These are phyloP conservation scores for Chrysanthemum seticuspe DNA, from an alignment of 129 eudicot genomes.

Conservation along the genomic window DNA sequence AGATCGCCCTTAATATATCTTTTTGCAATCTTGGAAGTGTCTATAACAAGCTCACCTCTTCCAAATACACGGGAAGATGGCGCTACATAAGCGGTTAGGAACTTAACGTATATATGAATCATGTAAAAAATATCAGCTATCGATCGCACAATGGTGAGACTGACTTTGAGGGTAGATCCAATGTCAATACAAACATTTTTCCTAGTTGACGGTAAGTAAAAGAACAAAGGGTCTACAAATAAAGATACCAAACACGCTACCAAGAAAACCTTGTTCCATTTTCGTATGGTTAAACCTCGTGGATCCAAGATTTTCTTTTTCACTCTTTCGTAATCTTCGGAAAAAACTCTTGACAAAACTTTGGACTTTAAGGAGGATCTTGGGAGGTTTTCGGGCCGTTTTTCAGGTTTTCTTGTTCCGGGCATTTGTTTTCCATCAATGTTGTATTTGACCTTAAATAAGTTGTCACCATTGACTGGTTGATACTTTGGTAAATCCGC, in stretches of 20 bases:
- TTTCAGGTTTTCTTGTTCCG: conserved; percentile 41
- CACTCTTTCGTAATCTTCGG: conserved; percentile 85
- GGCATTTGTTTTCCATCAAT: conserved; percentile 52
- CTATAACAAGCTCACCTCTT: conserved; percentile 93
- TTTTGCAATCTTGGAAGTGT: conserved; percentile 59
- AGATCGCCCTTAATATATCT: conserved; percentile 52
- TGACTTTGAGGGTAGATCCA: conserved; percentile 57
- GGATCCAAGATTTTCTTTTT: conserved; percentile 84
- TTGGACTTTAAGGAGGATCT: conserved; percentile 57
- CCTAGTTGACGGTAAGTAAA: conserved; percentile 65
- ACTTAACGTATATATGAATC: conserved; percentile 66
- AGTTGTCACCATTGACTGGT: conserved; percentile 36
- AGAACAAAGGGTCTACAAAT: conserved; percentile 89
- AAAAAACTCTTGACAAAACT: conserved; percentile 85
- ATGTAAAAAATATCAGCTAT: conserved; percentile 65
- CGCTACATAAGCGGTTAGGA: conserved; percentile 82
- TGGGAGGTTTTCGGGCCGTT: conserved; percentile 19
- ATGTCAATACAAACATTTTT: conserved; percentile 52
- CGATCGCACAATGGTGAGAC: conserved; percentile 68
- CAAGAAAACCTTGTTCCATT: conserved; percentile 84
- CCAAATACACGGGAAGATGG: conserved; percentile 98
- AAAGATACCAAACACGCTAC: conserved; percentile 84
- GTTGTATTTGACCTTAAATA: conserved; percentile 51
- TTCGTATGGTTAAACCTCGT: conserved; percentile 53
- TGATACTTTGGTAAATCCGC: conserved; percentile 42